Base-by-base conservation (phyloP, 306 rosid genomes). In the Herpetospermum pedunculosum region DNA sequence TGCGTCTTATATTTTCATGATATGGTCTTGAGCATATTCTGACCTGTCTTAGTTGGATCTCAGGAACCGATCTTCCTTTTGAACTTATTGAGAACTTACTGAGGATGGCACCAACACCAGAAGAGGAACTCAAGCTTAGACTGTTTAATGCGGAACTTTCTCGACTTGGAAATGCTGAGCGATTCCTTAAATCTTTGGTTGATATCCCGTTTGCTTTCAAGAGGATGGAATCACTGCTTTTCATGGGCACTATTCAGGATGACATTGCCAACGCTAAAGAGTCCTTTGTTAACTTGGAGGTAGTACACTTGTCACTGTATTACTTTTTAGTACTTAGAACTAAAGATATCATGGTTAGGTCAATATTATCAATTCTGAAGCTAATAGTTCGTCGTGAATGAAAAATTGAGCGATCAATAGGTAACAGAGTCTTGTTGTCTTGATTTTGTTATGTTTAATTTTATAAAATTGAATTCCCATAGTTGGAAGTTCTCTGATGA, bases 101-200 rank as follows among this genome's bases (percentile, higher is more conserved):
- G 81, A 92, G 87, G 87, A 92, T 95, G 97, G 87, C 92, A 50
- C 99, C 99, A 63, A 89, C 97, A 0, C 6, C 68, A 23, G 99
- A 95, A 62, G 99, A 95, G 87, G 99, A 95, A 79, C 88, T 88
- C 69, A 95, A 89, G 83, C 97, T 95, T 73, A 88, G 96, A 83
- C 72, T 84, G 49, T 95, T 77, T 79, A 73, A 6, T 78, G 99
- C 97, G 55, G 76, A 70, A 57, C 49, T 68, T 76, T 60, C 92
- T 65, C 90, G 65, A 76, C 99, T 95, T 46, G 87, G 96, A 37
- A 92, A 91, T 14, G 99, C 99, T 53, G 99, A 95, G 46, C 89
- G 92, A 38, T 95, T 95, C 84, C 82, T 95, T 18, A 95, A 91
- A 83, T 76, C 73, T 25, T 28, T 95, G 75, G 89, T 89, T 54